These are phyloP conservation scores for Kalmusia sp. DNA, from an alignment of 2,329 filamentous ascomycete genomes.

Conservation along the genomic window DNA sequence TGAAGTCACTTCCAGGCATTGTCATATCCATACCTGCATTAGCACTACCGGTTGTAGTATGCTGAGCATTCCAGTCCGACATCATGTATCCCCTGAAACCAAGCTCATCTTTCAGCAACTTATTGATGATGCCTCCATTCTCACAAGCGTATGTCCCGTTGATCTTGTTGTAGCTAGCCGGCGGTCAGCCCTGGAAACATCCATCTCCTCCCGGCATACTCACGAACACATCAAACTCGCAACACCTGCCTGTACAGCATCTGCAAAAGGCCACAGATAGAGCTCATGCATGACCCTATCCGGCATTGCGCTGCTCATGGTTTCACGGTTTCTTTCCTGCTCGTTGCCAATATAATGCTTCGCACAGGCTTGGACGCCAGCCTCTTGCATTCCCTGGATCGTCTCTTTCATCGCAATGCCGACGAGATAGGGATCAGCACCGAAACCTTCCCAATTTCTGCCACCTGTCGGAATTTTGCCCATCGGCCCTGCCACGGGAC, in stretches of 20 bases:
- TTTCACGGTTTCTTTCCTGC: conserved; percentile 63
- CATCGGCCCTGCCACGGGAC: conserved; percentile 51
- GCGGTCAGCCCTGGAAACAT: neutral
- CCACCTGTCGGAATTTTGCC: conserved; percentile 50
- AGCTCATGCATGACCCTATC: conserved; percentile 79
- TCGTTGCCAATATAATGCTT: conserved; percentile 69
- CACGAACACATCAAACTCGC: conserved; percentile 55
- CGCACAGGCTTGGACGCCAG: conserved; percentile 51
- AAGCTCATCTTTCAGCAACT: conserved; percentile 59
- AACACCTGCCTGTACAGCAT: conserved; percentile 73
- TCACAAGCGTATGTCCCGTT: conserved; percentile 61
- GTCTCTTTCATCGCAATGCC: conserved; percentile 53
- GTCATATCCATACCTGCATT: conserved; percentile 60
- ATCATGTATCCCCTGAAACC: conserved; percentile 57
- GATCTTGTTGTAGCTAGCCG: conserved; percentile 46
- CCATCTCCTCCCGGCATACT: conserved; percentile 1
- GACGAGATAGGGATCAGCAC: conserved; percentile 56
- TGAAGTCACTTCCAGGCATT: conserved; percentile 61
- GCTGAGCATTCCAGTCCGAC: conserved; percentile 57
- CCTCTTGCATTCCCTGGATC: conserved; percentile 54
- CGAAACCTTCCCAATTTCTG: conserved; percentile 59
- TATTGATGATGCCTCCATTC: conserved; percentile 57
- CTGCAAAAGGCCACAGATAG: conserved; percentile 80
- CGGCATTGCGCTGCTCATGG: conserved; percentile 65
- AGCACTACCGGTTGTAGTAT: conserved; percentile 53